phyloP scores from a whole-genome alignment of 306 rosid species.

The Cajanus cajan region DNA sequence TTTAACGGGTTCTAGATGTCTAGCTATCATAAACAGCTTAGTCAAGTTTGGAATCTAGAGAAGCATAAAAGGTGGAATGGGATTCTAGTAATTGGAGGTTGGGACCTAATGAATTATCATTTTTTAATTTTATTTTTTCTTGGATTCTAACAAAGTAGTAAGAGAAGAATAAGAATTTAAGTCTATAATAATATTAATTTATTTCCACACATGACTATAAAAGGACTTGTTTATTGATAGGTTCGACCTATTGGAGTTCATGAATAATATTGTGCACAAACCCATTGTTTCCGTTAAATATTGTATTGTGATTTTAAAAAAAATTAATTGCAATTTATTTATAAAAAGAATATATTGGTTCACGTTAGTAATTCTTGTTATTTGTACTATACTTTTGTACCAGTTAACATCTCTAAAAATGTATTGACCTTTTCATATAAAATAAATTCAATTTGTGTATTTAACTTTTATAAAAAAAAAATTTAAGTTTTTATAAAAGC shows the following conservation, averaged over 20 bases:
- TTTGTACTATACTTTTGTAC: too few species aligned
- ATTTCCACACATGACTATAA: not conserved
- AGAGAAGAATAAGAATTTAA: not conserved
- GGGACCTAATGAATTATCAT: not conserved
- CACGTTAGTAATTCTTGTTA: too few species aligned
- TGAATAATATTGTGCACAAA: not conserved
- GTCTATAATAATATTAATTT: not conserved
- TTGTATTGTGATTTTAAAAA: too few species aligned
- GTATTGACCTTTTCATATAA: too few species aligned
- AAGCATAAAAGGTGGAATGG: not conserved
- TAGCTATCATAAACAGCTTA: not conserved
- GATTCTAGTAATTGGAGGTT: constrained; percentile 17
- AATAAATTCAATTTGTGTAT: too few species aligned
- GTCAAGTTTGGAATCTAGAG: constrained; percentile 4
- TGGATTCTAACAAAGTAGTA: not conserved
- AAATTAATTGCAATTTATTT: too few species aligned
- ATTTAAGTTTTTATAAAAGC: too few species aligned
- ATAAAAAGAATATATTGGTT: too few species aligned
- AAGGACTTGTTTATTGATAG: not conserved
- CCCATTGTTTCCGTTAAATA: too few species aligned
- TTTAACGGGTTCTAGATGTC: not conserved
- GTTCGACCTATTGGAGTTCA: not conserved
- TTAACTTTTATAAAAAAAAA: too few species aligned
- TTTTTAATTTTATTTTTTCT: not conserved
- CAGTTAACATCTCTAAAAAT: too few species aligned